Conservation (phyloP, 805 yeast genomes). For the Metschnikowia kofuensis region DNA sequence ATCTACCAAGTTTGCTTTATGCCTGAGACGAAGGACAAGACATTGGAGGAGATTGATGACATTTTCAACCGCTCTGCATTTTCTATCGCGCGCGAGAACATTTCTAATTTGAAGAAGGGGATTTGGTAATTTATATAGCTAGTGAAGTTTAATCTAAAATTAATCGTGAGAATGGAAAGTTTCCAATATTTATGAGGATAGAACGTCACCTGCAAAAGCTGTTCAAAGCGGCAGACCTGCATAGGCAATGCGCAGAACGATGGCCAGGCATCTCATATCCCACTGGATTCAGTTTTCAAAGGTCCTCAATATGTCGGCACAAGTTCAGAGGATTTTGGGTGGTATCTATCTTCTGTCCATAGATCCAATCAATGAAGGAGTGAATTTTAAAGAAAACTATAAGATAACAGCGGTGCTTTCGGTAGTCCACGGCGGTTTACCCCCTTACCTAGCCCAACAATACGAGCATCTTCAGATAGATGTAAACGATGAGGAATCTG, state of each 20-base stretch:
- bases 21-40: constrained; percentile 71
- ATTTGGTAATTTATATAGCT: constrained; percentile 9
- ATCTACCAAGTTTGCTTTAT: constrained; percentile 53
- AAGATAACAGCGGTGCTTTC: constrained; percentile 74
- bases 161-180: background rate
- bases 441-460: constrained; percentile 43
- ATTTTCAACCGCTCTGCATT: constrained; percentile 50
- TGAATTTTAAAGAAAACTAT: constrained; percentile 48
- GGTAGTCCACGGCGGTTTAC: constrained; percentile 60
- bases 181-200: background rate
- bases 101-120: constrained; percentile 27
- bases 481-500: constrained; percentile 67
- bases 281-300: background rate
- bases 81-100: constrained; percentile 33
- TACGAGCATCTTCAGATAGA: constrained; percentile 60
- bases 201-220: too few relatives aligned
- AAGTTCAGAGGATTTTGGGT: constrained; percentile 63
- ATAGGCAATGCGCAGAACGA: background rate
- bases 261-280: background rate
- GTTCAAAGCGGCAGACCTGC: too few relatives aligned
- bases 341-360: constrained; percentile 74
- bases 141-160: background rate
- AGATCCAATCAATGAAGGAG: constrained; percentile 49
- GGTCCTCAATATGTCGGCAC: constrained; percentile 1
- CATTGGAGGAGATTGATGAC: constrained; percentile 70